A percentile compares a stretch with the other conserved stretches of the same genome.
Conservation (phyloP, 2,329 filamentous ascomycete genomes). For the Ophiostoma quercus region DNA sequence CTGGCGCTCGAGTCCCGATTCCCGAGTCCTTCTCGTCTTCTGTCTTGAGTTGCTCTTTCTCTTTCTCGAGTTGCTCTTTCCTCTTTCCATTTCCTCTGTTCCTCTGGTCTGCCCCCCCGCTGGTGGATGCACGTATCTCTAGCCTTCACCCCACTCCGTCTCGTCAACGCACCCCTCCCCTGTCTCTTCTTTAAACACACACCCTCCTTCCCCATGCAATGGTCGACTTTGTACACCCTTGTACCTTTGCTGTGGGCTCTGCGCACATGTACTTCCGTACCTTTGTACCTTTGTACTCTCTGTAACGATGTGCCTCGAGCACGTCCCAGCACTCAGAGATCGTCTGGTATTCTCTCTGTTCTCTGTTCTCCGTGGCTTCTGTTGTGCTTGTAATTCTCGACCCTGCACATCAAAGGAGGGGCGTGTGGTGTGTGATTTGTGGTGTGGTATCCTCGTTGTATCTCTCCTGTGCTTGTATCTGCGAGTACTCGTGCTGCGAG, state of each 20-base stretch:
- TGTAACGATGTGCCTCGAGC: background rate
- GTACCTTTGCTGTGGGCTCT: conserved; percentile 23
- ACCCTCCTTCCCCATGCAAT: conserved; percentile 19
- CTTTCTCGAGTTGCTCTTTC: background rate
- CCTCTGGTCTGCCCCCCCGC: background rate
- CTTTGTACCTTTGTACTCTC: background rate
- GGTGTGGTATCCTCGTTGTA: conserved; percentile 17
- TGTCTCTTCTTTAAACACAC: background rate
- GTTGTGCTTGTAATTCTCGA: background rate
- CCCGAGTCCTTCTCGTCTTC: background rate
- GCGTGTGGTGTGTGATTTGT: conserved; percentile 14
- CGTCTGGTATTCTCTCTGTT: conserved; percentile 24
- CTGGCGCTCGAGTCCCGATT: background rate
- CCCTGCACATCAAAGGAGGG: conserved; percentile 19
- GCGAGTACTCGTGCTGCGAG: background rate
- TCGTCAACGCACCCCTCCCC: conserved; percentile 16
- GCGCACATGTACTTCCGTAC: conserved; percentile 1
- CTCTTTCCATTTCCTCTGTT: background rate
- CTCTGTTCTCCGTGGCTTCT: background rate
- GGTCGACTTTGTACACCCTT: conserved; percentile 27
- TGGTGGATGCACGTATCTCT: conserved; percentile 6
- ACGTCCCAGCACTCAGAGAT: conserved; percentile 23
- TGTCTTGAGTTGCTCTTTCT: background rate
- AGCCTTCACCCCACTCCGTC: background rate
- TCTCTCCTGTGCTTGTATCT: conserved; percentile 8